Percentiles rank a stretch among this genome's conserved stretches.
phyloP scores from a whole-genome alignment of 768 basidiomycete species.

The Tricholoma matsutake region DNA sequence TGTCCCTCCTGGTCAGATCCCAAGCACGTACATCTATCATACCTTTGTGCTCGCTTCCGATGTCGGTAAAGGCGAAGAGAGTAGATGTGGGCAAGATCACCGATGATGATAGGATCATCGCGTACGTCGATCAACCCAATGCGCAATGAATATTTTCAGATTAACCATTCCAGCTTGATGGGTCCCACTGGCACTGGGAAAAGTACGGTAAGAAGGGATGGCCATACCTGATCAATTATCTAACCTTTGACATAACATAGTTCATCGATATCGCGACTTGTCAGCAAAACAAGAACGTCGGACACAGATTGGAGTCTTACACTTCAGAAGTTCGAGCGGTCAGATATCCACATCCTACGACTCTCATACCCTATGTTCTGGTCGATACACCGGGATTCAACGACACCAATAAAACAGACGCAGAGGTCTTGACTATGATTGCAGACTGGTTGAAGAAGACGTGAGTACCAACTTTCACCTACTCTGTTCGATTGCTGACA shows the following conservation, averaged over 20 bases:
- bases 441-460: slow-evolving; percentile 21
- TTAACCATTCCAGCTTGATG: slow-evolving; percentile 13
- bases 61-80: neutral
- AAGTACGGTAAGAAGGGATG: slow-evolving; percentile 12
- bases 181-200: slow-evolving; percentile 21
- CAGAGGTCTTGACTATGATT: slow-evolving; percentile 18
- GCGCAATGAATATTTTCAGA: neutral
- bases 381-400: slow-evolving; percentile 26
- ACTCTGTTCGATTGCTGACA: neutral
- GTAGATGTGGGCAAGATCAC: neutral
- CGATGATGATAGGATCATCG: slow-evolving; percentile 11
- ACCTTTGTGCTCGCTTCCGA: neutral
- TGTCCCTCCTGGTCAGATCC: neutral
- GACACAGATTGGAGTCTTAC: slow-evolving; percentile 17
- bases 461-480: neutral
- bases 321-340: slow-evolving; percentile 20
- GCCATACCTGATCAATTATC: neutral
- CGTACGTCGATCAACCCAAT: slow-evolving; percentile 7
- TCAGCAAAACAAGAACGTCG: slow-evolving; percentile 13
- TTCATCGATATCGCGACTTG: slow-evolving; percentile 25
- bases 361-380: slow-evolving; percentile 14
- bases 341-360: slow-evolving; percentile 15
- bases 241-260: slow-evolving; percentile 12
- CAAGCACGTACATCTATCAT: neutral
- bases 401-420: slow-evolving; percentile 18